Evolutionary conservation across 2,329 filamentous ascomycete species (phyloP).

Genomic region (Penicillium thymicola): DNA sequence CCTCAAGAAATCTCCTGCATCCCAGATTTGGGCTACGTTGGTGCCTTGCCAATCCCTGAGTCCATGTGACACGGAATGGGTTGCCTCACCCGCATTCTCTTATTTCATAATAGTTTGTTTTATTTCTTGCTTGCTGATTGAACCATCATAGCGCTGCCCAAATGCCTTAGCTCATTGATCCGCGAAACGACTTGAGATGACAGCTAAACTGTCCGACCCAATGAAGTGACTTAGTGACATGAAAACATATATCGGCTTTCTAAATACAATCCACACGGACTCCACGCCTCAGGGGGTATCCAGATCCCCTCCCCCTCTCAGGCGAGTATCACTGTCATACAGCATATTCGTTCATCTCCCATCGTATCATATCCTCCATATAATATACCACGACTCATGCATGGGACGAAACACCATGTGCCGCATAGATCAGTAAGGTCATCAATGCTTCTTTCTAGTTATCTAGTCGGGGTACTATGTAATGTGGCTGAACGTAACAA

Average conservation of each 20-base stretch:
- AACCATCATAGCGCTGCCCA: background rate
- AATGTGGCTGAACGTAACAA: background rate
- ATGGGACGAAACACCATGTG: background rate
- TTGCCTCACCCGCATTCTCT: background rate
- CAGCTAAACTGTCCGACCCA: constrained; percentile 11
- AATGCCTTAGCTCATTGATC: background rate
- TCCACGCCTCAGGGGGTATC: constrained; percentile 1
- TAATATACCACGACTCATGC: background rate
- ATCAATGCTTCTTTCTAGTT: background rate
- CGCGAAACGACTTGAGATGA: constrained; percentile 5
- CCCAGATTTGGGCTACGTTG: background rate
- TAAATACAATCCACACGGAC: background rate
- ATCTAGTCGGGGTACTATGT: background rate
- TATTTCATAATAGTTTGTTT: background rate
- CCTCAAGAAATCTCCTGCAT: background rate
- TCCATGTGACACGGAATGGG: constrained; percentile 5
- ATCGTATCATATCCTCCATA: background rate
- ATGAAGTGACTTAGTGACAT: constrained; percentile 5
- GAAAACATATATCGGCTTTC: constrained; percentile 10
- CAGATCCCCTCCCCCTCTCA: background rate
- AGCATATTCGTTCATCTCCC: background rate
- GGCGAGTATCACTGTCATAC: constrained; percentile 1
- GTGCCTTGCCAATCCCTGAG: background rate
- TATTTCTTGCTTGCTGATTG: background rate
- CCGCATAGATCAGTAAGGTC: background rate